Conservation (phyloP, 2,329 filamentous ascomycete genomes). For the Ophiostoma tasmaniense region DNA sequence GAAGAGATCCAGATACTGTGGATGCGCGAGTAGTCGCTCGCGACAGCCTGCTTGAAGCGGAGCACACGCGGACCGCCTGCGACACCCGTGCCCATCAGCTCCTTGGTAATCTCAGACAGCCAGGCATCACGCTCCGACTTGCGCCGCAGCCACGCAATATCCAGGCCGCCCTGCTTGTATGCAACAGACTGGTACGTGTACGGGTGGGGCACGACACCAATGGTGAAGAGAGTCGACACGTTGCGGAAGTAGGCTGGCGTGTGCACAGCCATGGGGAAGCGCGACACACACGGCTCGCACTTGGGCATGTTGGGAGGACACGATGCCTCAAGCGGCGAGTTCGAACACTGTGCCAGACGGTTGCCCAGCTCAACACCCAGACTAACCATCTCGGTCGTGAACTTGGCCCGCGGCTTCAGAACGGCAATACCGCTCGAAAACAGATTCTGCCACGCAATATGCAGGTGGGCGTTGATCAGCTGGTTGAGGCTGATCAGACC, state of each 20-base stretch:
- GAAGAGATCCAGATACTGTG: slow-evolving; percentile 75
- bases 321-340: slow-evolving; percentile 61
- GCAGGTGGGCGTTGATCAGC: slow-evolving; percentile 78
- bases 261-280: slow-evolving; percentile 56
- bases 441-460: slow-evolving; percentile 72
- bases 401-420: slow-evolving; percentile 66
- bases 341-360: slow-evolving; percentile 66
- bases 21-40: slow-evolving; percentile 52
- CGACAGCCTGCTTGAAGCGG: slow-evolving; percentile 73
- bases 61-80: slow-evolving; percentile 58
- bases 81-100: slow-evolving; percentile 55
- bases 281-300: slow-evolving; percentile 65
- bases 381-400: slow-evolving; percentile 64
- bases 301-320: slow-evolving; percentile 74
- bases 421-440: slow-evolving; percentile 72
- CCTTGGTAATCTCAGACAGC: slow-evolving; percentile 62
- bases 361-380: slow-evolving; percentile 64
- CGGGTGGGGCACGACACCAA: slow-evolving; percentile 84
- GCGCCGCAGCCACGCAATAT: slow-evolving; percentile 56
- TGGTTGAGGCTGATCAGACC: slow-evolving; percentile 60
- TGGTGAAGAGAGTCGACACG: slow-evolving; percentile 62
- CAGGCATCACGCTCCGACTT: slow-evolving; percentile 68
- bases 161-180: slow-evolving; percentile 51
- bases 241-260: slow-evolving; percentile 64
- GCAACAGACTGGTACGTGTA: slow-evolving; percentile 70